Evolutionary conservation across 2,329 filamentous ascomycete species (phyloP).

Genomic region (Delphinella strobiligena): DNA sequence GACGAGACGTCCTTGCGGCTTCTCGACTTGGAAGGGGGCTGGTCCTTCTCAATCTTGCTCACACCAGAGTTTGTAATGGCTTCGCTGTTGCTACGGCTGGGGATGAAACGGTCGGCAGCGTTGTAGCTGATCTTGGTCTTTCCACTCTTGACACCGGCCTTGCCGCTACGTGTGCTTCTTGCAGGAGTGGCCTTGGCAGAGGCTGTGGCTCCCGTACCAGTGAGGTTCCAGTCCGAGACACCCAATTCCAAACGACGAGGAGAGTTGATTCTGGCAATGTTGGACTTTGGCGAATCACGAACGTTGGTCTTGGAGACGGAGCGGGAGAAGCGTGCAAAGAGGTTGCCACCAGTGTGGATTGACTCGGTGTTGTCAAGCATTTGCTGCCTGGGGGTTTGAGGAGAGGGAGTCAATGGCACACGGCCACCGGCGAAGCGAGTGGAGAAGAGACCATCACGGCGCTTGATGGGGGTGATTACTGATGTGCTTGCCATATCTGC

Average conservation of each 20-base stretch:
- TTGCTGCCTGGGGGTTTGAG: conserved; percentile 56
- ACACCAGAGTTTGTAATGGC: conserved; percentile 72
- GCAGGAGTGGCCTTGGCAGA: conserved; percentile 33
- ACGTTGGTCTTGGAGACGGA: conserved; percentile 53
- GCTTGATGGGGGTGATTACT: conserved; percentile 88
- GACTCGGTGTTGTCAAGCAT: conserved; percentile 50
- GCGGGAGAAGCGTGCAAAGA: conserved; percentile 67
- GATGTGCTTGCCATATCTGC: conserved; percentile 65
- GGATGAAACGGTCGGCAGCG: conserved; percentile 81
- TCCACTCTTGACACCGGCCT: conserved; percentile 28
- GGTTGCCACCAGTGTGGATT: conserved; percentile 59
- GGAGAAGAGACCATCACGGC: conserved; percentile 85
- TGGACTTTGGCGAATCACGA: conserved; percentile 89
- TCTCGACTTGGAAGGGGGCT: conserved; percentile 62
- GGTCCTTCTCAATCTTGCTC: conserved; percentile 70
- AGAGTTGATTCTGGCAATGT: conserved; percentile 69
- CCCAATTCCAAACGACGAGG: conserved; percentile 83
- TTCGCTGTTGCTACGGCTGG: conserved; percentile 82
- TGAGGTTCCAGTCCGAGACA: conserved; percentile 83
- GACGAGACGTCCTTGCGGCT: conserved; percentile 53
- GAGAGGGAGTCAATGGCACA: conserved; percentile 88
- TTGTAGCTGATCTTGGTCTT: conserved; percentile 55
- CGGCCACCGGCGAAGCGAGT: conserved; percentile 87
- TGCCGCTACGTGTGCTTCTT: conserved; percentile 25
- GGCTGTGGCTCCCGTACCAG: conserved; percentile 57